Conservation (phyloP, 345 rosid genomes). For the Brassica cretica region DNA sequence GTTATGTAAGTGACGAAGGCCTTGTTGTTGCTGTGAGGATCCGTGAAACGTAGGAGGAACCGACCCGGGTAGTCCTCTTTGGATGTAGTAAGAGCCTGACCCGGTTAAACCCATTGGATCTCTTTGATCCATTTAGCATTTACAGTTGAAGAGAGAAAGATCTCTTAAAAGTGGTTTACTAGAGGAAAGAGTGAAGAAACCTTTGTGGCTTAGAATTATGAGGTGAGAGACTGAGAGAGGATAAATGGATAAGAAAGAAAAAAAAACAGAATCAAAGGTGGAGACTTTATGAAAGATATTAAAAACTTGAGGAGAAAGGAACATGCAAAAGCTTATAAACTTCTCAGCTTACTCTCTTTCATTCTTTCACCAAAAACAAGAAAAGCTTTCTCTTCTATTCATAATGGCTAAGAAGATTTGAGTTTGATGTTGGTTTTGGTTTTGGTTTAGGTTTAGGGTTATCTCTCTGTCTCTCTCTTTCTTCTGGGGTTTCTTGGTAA, state of each 20-base stretch:
- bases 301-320: constrained; percentile 33
- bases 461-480: constrained; percentile 22
- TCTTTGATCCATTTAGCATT: constrained; percentile 93
- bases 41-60: constrained; percentile 69
- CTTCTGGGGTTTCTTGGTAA: constrained; percentile 16
- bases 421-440: background rate
- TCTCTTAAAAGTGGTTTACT: constrained; percentile 16
- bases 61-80: constrained; percentile 67
- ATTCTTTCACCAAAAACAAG: constrained; percentile 12
- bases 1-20: constrained; percentile 52
- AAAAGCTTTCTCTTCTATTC: constrained; percentile 9
- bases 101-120: constrained; percentile 78
- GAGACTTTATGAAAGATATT: constrained; percentile 38
- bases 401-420: constrained; percentile 22
- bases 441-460: background rate
- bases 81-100: constrained; percentile 77
- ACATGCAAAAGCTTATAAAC: constrained; percentile 43
- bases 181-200: constrained; percentile 32
- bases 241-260: constrained; percentile 38
- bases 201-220: constrained; percentile 35
- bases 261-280: constrained; percentile 42
- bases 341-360: constrained; percentile 9
- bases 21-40: constrained; percentile 41
- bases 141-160: constrained; percentile 40
- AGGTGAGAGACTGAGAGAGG: constrained; percentile 10